A percentile compares a stretch with the other conserved stretches of the same genome.
phyloP scores from a whole-genome alignment of 495 filamentous ascomycete species.

The Umbilicaria muhlenbergii region DNA sequence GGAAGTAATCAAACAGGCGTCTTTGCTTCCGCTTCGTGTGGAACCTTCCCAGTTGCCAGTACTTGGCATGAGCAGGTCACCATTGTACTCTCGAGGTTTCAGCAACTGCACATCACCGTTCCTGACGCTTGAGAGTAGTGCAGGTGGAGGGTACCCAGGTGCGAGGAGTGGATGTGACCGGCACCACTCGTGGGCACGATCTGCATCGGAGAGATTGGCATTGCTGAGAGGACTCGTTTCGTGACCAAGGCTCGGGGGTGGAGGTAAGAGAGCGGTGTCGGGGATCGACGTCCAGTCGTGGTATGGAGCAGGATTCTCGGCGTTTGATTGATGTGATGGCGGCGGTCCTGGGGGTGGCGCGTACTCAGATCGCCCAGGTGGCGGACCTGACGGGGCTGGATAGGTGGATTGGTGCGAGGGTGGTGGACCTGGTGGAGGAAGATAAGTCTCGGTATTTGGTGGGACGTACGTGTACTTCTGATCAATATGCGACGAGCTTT shows the following conservation, averaged over 20 bases:
- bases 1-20: constrained; percentile 41
- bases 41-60: constrained; percentile 29
- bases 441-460: not conserved
- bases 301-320: constrained; percentile 36
- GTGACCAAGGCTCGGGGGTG: constrained; percentile 58
- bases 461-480: no score
- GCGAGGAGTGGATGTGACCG: constrained; percentile 40
- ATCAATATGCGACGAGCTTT: no score
- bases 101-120: constrained; percentile 29
- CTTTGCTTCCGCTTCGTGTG: constrained; percentile 21
- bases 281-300: constrained; percentile 76
- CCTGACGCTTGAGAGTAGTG: constrained; percentile 25
- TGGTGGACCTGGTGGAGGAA: constrained; percentile 15
- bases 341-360: constrained; percentile 15
- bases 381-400: constrained; percentile 1
- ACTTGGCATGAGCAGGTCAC: constrained; percentile 19
- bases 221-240: constrained; percentile 58
- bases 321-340: constrained; percentile 2
- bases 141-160: constrained; percentile 31
- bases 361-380: constrained; percentile 9
- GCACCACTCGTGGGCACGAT: constrained; percentile 62
- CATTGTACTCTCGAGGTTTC: constrained; percentile 30
- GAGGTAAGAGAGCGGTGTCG: constrained; percentile 67
- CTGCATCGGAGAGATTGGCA: constrained; percentile 50
- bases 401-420: constrained; percentile 20